Percentiles rank a stretch among this genome's conserved stretches.
Conservation (phyloP, 2,329 filamentous ascomycete species). For the Cytospora piceicola region DNA sequence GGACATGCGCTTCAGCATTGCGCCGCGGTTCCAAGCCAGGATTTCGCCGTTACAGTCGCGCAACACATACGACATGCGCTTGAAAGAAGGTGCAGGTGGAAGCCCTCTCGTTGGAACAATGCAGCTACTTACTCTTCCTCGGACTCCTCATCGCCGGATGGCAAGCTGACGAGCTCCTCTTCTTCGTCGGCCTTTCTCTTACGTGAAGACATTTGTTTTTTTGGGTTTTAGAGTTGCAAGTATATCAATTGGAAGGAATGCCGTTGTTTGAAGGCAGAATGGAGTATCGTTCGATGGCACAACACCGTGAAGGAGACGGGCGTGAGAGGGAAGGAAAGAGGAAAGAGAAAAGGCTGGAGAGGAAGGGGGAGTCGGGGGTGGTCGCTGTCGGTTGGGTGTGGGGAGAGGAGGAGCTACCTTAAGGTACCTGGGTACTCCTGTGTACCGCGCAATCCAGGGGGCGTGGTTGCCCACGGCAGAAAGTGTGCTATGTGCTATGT, state of each 20-base stretch:
- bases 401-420: constrained; percentile 25
- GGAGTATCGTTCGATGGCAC: constrained; percentile 3
- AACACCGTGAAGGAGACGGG: constrained; percentile 16
- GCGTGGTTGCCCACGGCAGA: background rate
- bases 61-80: constrained; percentile 22
- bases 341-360: constrained; percentile 35
- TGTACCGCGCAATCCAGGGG: constrained; percentile 19
- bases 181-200: constrained; percentile 58
- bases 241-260: constrained; percentile 37
- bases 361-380: constrained; percentile 34
- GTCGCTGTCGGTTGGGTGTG: constrained; percentile 29
- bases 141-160: constrained; percentile 55
- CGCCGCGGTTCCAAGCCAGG: constrained; percentile 30
- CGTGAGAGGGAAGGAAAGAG: constrained; percentile 25
- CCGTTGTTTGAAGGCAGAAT: constrained; percentile 11
- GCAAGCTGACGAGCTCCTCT: constrained; percentile 59
- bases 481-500: background rate
- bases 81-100: constrained; percentile 34
- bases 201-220: constrained; percentile 50
- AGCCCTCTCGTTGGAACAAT: constrained; percentile 34
- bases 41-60: constrained; percentile 24
- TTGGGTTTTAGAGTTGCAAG: constrained; percentile 22
- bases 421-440: background rate
- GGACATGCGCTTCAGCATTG: constrained; percentile 22
- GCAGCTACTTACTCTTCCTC: constrained; percentile 55